phyloP scores from a whole-genome alignment of 192 early-diverging fungal genomes.

The Entomortierella chlamydospora region DNA sequence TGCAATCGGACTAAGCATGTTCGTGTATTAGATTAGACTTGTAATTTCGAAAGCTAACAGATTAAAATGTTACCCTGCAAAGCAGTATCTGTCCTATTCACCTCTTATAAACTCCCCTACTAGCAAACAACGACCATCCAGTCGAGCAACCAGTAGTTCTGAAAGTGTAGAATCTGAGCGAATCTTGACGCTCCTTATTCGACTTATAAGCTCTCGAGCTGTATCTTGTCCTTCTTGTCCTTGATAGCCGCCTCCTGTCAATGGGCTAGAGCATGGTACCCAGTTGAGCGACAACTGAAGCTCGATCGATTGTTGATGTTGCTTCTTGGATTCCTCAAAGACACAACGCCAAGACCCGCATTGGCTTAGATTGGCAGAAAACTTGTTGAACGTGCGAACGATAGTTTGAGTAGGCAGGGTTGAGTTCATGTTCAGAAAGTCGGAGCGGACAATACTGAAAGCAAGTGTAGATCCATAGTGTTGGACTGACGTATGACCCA shows the following conservation, averaged over 20 bases:
- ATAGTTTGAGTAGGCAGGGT: not conserved
- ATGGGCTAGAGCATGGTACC: not conserved
- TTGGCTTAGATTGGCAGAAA: slow-evolving; percentile 6
- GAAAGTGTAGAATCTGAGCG: slow-evolving; percentile 43
- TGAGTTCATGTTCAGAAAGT: not conserved
- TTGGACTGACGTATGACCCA: not conserved
- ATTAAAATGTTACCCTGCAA: too few relatives aligned
- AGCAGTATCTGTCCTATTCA: not conserved
- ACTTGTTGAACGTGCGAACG: slow-evolving; percentile 10
- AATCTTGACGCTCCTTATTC: slow-evolving; percentile 26
- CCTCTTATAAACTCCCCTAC: slow-evolving; percentile 21
- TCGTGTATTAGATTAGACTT: too few relatives aligned
- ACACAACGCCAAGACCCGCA: slow-evolving; percentile 29
- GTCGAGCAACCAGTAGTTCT: slow-evolving; percentile 4
- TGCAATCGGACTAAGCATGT: slow-evolving; percentile 34
- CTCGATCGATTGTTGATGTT: not conserved
- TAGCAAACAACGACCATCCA: slow-evolving; percentile 18
- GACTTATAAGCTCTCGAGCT: slow-evolving; percentile 17
- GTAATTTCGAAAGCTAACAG: not conserved
- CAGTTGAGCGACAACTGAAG: slow-evolving; percentile 20
- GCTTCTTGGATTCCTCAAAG: slow-evolving; percentile 29
- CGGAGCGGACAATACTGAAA: slow-evolving; percentile 23
- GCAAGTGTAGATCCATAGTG: slow-evolving; percentile 22
- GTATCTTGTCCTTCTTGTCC: not conserved
- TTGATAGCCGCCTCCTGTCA: not conserved